Conservation (phyloP, 331 rosid species). For the Arachis monticola region DNA sequence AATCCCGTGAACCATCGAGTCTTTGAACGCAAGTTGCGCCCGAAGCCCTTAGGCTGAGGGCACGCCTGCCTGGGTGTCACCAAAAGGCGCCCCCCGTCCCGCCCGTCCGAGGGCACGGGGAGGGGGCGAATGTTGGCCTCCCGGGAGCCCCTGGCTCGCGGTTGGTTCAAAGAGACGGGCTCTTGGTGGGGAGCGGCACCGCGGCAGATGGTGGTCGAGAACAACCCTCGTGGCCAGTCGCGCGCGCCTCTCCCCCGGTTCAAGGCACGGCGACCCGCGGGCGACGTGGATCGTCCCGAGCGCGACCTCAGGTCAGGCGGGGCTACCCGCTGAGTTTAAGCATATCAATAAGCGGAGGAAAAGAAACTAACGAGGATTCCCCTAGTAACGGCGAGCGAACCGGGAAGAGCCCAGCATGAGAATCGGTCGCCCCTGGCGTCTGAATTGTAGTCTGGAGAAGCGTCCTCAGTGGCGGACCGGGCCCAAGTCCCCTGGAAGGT, state of each 20-base stretch:
- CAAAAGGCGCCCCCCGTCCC: too few relatives aligned
- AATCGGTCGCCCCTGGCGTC: constrained; percentile 11
- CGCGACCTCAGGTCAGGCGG: constrained; percentile 38
- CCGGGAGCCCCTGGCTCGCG: too few relatives aligned
- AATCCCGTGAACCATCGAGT: constrained; percentile 53
- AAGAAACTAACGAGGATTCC: constrained; percentile 46
- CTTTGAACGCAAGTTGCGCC: constrained; percentile 62
- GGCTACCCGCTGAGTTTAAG: constrained; percentile 54
- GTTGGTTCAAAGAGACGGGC: too few relatives aligned
- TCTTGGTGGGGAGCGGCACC: too few relatives aligned
- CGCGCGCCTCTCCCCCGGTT: too few relatives aligned
- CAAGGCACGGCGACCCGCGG: too few relatives aligned
- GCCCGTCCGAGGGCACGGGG: too few relatives aligned
- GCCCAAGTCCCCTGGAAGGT: constrained; percentile 52
- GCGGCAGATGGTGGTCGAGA: too few relatives aligned
- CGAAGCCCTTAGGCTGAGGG: constrained; percentile 46
- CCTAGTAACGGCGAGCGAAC: constrained; percentile 41
- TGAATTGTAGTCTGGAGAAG: constrained; percentile 48
- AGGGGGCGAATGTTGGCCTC: too few relatives aligned
- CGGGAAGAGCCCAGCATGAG: constrained; percentile 38
- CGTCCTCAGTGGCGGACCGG: constrained; percentile 46
- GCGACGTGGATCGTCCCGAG: too few relatives aligned
- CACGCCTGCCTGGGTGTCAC: constrained; percentile 47
- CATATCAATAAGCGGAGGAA: constrained; percentile 70
- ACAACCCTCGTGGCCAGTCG: too few relatives aligned